Base-by-base conservation (phyloP, 495 filamentous ascomycete genomes). In the Xylaria longipes region DNA sequence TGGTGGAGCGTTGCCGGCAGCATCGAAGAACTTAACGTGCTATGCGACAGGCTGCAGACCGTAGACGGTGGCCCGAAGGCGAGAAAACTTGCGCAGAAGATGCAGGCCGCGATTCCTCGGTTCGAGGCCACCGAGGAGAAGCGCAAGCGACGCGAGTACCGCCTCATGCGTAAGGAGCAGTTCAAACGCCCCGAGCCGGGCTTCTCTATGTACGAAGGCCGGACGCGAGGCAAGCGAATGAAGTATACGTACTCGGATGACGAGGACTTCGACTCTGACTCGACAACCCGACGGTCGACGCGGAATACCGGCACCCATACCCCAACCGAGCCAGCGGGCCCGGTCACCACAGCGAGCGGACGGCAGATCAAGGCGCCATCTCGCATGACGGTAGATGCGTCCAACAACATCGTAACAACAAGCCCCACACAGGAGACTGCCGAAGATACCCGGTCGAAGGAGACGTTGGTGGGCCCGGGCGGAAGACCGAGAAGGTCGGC, bases 111-210 rank as follows among this genome's bases (percentile, higher is more conserved):
- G 7, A 91, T 98, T 56, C 93, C 95, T 39, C 89, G 94, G n/a
- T 98, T 99, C 75, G 96, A 98, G 79, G 93, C 93, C 31, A 93
- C 93, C 35, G 95, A 98, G 82, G 94, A 97, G 92, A 97, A 97
- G 87, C 93, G 96, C 50, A 94, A 91, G 77, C 92, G 94, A 22
- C 91, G 96, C 39, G 97, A 99, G 76, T 98, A 99, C 75, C 91
- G 96, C 31, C 86, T 92, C 77, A 87, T 88, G 69, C 92, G 93
- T 67, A 97, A 97, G 78, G 92, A 93, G 60, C 91, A 92, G 68
- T 99, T 98, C 81, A 86, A 89, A 65, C 91, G 95, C 17, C 94
- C 95, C 5, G 94, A 97, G 74, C 91, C 92, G 33, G 94, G 94
- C 4, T 94, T 95, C 81, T 97, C 94, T 17, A 84, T 96, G 64